These are phyloP conservation scores for Pelargonium cotyledonis DNA, from an alignment of 441 rosid genomes.

Conservation along the genomic window DNA sequence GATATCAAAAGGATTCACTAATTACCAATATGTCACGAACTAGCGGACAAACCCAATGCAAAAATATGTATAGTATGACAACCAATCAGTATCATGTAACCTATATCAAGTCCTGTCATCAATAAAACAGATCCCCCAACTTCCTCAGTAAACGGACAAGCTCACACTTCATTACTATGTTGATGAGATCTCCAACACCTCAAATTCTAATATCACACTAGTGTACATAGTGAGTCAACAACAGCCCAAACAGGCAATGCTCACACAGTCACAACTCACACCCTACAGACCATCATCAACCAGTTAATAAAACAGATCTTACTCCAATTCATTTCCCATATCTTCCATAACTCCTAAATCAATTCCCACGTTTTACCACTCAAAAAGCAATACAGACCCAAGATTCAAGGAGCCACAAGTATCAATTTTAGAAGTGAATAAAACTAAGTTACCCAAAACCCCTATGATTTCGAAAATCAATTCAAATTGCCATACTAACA, in stretches of 20 bases:
- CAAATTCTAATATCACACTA: no score
- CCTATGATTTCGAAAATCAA: no score
- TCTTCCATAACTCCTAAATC: background rate
- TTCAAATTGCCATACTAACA: no score
- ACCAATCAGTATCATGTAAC: background rate
- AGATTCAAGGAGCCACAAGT: background rate
- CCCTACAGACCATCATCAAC: background rate
- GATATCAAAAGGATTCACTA: background rate
- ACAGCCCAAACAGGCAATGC: no score
- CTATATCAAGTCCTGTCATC: background rate
- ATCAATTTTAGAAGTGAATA: background rate
- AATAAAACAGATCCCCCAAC: no score
- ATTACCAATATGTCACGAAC: no score
- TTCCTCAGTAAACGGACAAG: no score
- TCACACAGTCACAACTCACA: background rate
- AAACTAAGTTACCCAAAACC: background rate
- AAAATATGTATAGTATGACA: background rate
- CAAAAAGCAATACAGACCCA: background rate
- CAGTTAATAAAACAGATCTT: background rate
- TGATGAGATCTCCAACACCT: no score
- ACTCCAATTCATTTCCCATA: background rate
- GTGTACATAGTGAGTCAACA: no score
- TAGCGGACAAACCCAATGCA: background rate
- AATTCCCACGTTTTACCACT: background rate
- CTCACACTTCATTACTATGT: no score